These are phyloP conservation scores for Phyllosticta citriasiana DNA, from an alignment of 2,329 filamentous ascomycete species.

Conservation along the genomic window DNA sequence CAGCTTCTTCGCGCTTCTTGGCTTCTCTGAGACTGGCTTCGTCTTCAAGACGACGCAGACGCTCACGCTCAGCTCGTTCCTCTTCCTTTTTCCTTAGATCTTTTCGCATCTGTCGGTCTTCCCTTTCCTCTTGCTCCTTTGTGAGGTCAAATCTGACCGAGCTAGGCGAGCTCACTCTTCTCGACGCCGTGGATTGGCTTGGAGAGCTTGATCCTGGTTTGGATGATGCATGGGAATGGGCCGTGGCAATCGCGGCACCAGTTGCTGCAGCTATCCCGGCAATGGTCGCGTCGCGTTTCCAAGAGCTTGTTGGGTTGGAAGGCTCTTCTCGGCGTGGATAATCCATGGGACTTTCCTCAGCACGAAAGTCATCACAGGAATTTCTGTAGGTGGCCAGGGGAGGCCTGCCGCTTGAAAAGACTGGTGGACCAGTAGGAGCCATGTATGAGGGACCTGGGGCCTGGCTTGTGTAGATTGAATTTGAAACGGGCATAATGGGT, in stretches of 20 bases:
- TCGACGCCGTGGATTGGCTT: conserved; percentile 3
- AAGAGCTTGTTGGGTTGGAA: conserved; percentile 33
- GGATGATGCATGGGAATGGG: neutral
- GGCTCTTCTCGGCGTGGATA: conserved; percentile 36
- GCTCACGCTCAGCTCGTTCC: conserved; percentile 14
- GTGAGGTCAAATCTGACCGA: conserved; percentile 50
- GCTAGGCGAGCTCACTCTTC: conserved; percentile 22
- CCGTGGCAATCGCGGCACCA: conserved; percentile 22
- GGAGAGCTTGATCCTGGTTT: conserved; percentile 4
- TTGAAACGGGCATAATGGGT: conserved; percentile 63
- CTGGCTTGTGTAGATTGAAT: conserved; percentile 51
- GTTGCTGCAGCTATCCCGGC: conserved; percentile 35
- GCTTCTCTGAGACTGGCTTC: conserved; percentile 19
- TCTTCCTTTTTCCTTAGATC: conserved; percentile 18
- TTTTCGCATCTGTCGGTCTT: conserved; percentile 28
- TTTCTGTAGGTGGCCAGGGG: conserved; percentile 8
- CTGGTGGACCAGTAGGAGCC: conserved; percentile 31
- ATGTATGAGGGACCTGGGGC: conserved; percentile 27
- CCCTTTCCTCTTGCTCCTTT: conserved; percentile 44
- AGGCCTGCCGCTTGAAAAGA: conserved; percentile 23
- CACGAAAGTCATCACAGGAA: neutral
- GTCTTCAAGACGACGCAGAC: conserved; percentile 7
- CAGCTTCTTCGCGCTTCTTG: conserved; percentile 12
- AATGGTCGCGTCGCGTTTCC: conserved; percentile 33
- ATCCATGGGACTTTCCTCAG: conserved; percentile 15